Percentiles rank a stretch among this genome's conserved stretches.
These are phyloP conservation scores for Ensete ventricosum DNA, from an alignment of 176 grass and related monocot species.

Conservation along the genomic window DNA sequence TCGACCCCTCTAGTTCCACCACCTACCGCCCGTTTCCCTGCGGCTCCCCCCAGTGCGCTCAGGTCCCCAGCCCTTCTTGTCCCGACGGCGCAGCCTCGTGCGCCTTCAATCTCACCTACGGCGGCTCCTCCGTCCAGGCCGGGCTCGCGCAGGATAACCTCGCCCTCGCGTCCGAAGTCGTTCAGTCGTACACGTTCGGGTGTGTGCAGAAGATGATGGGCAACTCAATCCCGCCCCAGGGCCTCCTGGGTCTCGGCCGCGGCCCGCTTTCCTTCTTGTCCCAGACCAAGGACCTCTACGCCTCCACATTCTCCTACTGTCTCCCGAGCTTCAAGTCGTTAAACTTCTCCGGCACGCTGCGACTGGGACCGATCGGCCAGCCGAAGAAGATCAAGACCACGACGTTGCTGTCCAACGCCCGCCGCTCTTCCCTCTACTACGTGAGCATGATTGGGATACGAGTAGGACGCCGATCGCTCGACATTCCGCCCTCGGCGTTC, in stretches of 20 bases:
- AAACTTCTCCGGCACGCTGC: constrained; percentile 82
- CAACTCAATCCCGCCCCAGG: constrained; percentile 60
- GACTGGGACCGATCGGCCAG: constrained; percentile 62
- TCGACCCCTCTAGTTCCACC: constrained; percentile 23
- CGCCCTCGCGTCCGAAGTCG: constrained; percentile 48
- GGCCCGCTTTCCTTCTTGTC: constrained; percentile 72
- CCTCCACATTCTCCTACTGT: constrained; percentile 76
- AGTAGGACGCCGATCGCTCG: constrained; percentile 45
- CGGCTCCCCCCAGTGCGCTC: constrained; percentile 45
- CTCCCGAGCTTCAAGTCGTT: constrained; percentile 73
- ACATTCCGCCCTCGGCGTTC: constrained; percentile 44
- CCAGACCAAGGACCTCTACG: constrained; percentile 60
- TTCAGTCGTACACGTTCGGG: constrained; percentile 64
- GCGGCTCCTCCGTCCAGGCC: constrained; percentile 47
- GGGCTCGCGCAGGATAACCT: constrained; percentile 57
- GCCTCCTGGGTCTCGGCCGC: constrained; percentile 73
- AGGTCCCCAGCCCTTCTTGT: constrained; percentile 47
- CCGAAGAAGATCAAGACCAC: constrained; percentile 66
- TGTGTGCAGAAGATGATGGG: constrained; percentile 59
- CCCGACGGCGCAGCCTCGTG: constrained; percentile 23
- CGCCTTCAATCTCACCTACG: constrained; percentile 63
- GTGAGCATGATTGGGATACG: constrained; percentile 73
- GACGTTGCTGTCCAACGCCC: constrained; percentile 57
- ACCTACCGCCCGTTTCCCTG: constrained; percentile 41
- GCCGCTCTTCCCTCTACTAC: constrained; percentile 80